Conservation (phyloP, 805 yeast genomes). For the Kregervanrija delftensis region DNA sequence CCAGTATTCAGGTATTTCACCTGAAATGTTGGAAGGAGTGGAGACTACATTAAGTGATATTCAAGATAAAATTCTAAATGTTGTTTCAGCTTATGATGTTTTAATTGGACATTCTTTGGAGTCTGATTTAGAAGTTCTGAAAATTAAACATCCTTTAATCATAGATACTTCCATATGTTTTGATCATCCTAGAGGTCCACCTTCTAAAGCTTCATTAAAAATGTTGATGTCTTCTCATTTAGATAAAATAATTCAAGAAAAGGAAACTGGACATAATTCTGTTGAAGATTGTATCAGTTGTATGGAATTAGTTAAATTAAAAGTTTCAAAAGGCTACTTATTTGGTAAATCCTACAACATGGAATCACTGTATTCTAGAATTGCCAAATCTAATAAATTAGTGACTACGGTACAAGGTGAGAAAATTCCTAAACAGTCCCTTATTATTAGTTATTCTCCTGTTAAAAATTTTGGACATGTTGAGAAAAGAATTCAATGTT, state of each 20-base stretch:
- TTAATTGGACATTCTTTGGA: slow-evolving; percentile 89
- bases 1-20: slow-evolving; percentile 79
- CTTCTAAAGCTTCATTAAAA: slow-evolving; percentile 69
- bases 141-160: slow-evolving; percentile 62
- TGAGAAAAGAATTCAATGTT: slow-evolving; percentile 36
- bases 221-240: slow-evolving; percentile 58
- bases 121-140: slow-evolving; percentile 67
- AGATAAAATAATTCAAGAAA: slow-evolving; percentile 55
- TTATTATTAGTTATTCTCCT: slow-evolving; percentile 18
- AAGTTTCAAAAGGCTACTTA: slow-evolving; percentile 56
- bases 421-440: slow-evolving; percentile 22
- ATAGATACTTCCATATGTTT: slow-evolving; percentile 75
- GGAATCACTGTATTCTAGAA: slow-evolving; percentile 34
- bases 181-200: slow-evolving; percentile 81
- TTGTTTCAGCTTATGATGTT: slow-evolving; percentile 53
- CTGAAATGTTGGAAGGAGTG: slow-evolving; percentile 53
- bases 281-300: slow-evolving; percentile 81
- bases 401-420: slow-evolving; percentile 15
- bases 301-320: slow-evolving; percentile 65
- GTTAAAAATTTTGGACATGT: slow-evolving; percentile 14
- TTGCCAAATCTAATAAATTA: slow-evolving; percentile 22
- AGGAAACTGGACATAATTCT: slow-evolving; percentile 72
- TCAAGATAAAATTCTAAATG: slow-evolving; percentile 45
- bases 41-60: slow-evolving; percentile 62
- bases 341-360: slow-evolving; percentile 51